Evolutionary conservation across 192 early-diverging fungal species (phyloP).

Genomic region (Backusella australiensis): DNA sequence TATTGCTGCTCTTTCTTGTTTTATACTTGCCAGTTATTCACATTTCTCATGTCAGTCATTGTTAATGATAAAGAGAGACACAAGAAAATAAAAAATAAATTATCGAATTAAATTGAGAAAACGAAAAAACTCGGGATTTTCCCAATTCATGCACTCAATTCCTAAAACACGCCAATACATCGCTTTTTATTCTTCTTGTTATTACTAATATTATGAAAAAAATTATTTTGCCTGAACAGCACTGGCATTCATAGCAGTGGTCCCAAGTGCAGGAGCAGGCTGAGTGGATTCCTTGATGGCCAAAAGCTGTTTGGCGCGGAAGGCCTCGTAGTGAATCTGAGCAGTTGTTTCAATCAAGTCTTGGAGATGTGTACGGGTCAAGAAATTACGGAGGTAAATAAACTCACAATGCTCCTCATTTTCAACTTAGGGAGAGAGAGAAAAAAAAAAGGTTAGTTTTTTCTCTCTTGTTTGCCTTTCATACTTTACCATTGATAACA

Average conservation of each 20-base stretch:
- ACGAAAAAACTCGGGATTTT: not conserved
- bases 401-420: slow-evolving; percentile 97
- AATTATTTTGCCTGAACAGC: slow-evolving; percentile 1
- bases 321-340: slow-evolving; percentile 93
- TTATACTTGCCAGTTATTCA: slow-evolving; percentile 52
- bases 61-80: not conserved
- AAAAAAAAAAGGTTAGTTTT: not conserved
- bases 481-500: slow-evolving; percentile 70
- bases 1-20: not conserved
- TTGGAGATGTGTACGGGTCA: slow-evolving; percentile 89
- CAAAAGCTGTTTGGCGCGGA: slow-evolving; percentile 75
- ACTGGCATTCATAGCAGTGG: slow-evolving; percentile 14
- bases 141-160: not conserved
- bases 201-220: not conserved
- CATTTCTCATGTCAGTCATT: slow-evolving; percentile 72
- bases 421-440: slow-evolving; percentile 61
- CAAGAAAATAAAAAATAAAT: not conserved
- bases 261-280: slow-evolving; percentile 22
- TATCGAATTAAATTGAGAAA: not conserved
- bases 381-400: slow-evolving; percentile 89
- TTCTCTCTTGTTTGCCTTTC: too few species aligned
- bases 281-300: slow-evolving; percentile 56
- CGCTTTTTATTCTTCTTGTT: not conserved
- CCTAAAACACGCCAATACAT: not conserved
- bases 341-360: slow-evolving; percentile 96